Conservation (phyloP, 1,139 yeast genomes). For the Meyerozyma smithsonii region DNA sequence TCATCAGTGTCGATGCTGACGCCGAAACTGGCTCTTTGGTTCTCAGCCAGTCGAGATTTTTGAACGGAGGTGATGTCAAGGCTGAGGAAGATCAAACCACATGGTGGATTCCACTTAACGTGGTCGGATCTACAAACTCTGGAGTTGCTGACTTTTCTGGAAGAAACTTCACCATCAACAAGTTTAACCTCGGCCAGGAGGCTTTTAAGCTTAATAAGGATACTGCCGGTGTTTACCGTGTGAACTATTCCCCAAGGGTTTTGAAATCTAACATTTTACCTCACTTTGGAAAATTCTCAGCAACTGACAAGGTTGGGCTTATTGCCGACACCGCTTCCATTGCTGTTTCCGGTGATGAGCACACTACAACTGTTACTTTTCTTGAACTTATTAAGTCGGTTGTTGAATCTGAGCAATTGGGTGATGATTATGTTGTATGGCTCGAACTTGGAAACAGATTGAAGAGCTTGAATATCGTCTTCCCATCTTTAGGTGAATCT, state of each 20-base stretch:
- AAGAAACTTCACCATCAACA: constrained; percentile 17
- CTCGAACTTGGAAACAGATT: constrained; percentile 48
- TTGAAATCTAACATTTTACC: constrained; percentile 41
- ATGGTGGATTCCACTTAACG: constrained; percentile 74
- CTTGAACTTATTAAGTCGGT: constrained; percentile 40
- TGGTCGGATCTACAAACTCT: constrained; percentile 26
- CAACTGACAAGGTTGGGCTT: constrained; percentile 62
- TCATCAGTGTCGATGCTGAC: constrained; percentile 16
- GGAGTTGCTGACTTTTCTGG: neutral
- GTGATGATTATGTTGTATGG: constrained; percentile 63
- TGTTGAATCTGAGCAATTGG: constrained; percentile 36
- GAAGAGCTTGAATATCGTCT: constrained; percentile 37
- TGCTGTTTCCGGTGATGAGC: constrained; percentile 55
- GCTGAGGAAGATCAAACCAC: constrained; percentile 33
- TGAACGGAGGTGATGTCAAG: constrained; percentile 50
- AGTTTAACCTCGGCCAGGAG: constrained; percentile 17
- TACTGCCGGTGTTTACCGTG: constrained; percentile 63
- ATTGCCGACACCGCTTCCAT: constrained; percentile 60
- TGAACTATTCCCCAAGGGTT: constrained; percentile 51
- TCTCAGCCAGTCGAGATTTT: constrained; percentile 51
- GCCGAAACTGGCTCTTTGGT: constrained; percentile 18
- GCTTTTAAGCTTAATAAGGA: constrained; percentile 61
- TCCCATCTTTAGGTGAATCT: constrained; percentile 39
- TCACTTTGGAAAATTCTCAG: constrained; percentile 40
- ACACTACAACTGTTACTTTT: constrained; percentile 44